Evolutionary conservation across 2,329 filamentous ascomycete genomes (phyloP), one percentile per base, ranked within the genome.

Genomic region (Furcasterigmium sp.): DNA sequence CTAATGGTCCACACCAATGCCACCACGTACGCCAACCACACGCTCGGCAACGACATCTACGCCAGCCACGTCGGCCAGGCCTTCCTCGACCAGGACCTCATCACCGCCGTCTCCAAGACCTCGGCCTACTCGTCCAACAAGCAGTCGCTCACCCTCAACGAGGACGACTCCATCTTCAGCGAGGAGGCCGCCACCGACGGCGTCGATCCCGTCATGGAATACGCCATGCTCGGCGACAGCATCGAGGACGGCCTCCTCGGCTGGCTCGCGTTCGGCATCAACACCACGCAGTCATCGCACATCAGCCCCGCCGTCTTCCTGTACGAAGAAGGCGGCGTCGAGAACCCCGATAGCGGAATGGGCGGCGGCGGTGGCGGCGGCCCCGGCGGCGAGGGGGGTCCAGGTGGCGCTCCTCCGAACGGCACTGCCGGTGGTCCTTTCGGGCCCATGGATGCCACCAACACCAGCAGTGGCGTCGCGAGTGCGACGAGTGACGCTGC

Each of bases 11-110:
- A 62, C 52, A 47, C 47, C 43, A 51, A 57, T 41, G 58, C 61
- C 21, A 58, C 56, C 10, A 54, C 68, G 7, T 63, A 69, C 37
- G 51, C 64, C 37, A 79, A 80, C 62, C 65, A 68, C 50, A 80
- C 76, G 45, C 64, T 78, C 45, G 46, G 46, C 28, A 57, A 62
- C 20, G 72, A 68, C 45, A 66, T 71, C 19, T 67, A 62, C 25
- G 69, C 75, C 37, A 69, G 73, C 3, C 77, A 84, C 58, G 70
- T 82, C 25, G 79, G 80, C n/a, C 80, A 84, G 57, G 59, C 80
- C 46, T 84, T 77, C 67, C 77, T 80, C 56, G 76, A 81, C 58
- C 72, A 79, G 54, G 65, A 67, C 48, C 67, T 81, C 26, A 69
- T 77, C 46, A 48, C 55, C n/a, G 51, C 61, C 17, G 75, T 82